Percentiles rank a stretch among this genome's conserved stretches.
Evolutionary conservation across 139 green algal genomes (phyloP).

Genomic region (Coelastrella sp.): DNA sequence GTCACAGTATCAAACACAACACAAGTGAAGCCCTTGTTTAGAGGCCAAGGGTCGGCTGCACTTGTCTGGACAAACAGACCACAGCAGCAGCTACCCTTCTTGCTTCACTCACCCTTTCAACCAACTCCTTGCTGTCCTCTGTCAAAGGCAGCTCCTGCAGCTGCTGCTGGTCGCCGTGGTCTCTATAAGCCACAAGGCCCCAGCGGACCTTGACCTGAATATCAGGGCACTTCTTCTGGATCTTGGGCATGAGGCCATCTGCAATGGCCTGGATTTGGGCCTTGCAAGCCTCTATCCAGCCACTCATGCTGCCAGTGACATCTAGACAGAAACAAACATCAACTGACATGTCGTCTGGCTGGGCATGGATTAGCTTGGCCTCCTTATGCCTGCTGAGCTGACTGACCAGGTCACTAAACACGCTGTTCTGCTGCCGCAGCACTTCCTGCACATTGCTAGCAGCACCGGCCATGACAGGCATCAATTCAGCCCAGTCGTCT

Average conservation of each 20-base stretch:
- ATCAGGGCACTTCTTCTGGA: constrained; percentile 52
- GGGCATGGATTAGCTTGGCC: constrained; percentile 46
- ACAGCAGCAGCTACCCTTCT: not conserved
- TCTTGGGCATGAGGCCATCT: constrained; percentile 46
- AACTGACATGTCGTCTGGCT: constrained; percentile 51
- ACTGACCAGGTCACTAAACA: constrained; percentile 48
- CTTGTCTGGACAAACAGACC: too few species aligned
- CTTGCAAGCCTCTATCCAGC: constrained; percentile 60
- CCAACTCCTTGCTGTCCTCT: constrained; percentile 37
- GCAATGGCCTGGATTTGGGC: constrained; percentile 55
- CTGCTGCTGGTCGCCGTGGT: constrained; percentile 53
- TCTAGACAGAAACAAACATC: constrained; percentile 61
- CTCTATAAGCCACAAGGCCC: constrained; percentile 59
- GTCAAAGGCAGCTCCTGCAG: constrained; percentile 52
- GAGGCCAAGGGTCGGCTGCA: too few species aligned
- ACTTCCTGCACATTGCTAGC: constrained; percentile 33
- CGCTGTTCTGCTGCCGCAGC: constrained; percentile 36
- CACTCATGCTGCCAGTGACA: constrained; percentile 55
- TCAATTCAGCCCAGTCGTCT: constrained; percentile 37
- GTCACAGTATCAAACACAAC: too few species aligned
- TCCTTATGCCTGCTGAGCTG: constrained; percentile 50
- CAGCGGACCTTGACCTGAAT: constrained; percentile 51
- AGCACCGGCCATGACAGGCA: constrained; percentile 37
- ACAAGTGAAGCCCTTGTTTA: too few species aligned
- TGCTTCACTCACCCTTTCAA: constrained; percentile 26